These are phyloP conservation scores for Linnemannia zychae DNA, from an alignment of 192 early-diverging fungal species.

Conservation along the genomic window DNA sequence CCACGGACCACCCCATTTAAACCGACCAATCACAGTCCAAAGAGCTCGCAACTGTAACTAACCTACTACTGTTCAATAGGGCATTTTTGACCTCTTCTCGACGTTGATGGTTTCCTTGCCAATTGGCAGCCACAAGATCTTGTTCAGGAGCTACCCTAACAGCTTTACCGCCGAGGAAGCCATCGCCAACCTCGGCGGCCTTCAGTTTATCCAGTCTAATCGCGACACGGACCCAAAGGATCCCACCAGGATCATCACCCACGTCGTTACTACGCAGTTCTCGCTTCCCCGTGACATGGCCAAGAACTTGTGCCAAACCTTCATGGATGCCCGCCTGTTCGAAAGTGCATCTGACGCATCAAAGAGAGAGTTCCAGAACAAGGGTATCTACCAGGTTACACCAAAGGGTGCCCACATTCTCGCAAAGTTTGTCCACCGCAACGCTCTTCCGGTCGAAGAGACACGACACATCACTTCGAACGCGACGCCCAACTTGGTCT, in stretches of 20 bases:
- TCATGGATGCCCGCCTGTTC: constrained; percentile 65
- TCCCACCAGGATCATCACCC: constrained; percentile 59
- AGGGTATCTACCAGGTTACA: constrained; percentile 60
- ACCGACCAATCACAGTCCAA: not conserved
- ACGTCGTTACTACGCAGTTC: constrained; percentile 70
- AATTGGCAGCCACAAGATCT: constrained; percentile 60
- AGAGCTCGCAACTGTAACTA: not conserved
- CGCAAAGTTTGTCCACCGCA: constrained; percentile 61
- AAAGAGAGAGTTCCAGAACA: constrained; percentile 62
- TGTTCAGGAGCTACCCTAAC: constrained; percentile 65
- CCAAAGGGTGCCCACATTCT: constrained; percentile 66
- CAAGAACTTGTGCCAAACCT: constrained; percentile 65
- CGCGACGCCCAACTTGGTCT: constrained; percentile 48
- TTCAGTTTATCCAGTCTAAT: constrained; percentile 63
- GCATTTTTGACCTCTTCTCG: constrained; percentile 70
- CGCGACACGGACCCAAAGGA: constrained; percentile 65
- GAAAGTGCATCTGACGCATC: constrained; percentile 59
- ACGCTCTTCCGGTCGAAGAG: constrained; percentile 40
- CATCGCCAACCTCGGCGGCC: constrained; percentile 59
- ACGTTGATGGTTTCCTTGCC: constrained; percentile 66
- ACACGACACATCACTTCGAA: constrained; percentile 51
- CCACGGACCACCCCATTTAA: not conserved
- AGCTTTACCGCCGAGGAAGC: constrained; percentile 70
- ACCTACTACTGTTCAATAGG: constrained; percentile 39
- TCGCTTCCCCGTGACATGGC: constrained; percentile 70